Conservation (phyloP, 208 protist genomes). For the Leishmania guyanensis region DNA sequence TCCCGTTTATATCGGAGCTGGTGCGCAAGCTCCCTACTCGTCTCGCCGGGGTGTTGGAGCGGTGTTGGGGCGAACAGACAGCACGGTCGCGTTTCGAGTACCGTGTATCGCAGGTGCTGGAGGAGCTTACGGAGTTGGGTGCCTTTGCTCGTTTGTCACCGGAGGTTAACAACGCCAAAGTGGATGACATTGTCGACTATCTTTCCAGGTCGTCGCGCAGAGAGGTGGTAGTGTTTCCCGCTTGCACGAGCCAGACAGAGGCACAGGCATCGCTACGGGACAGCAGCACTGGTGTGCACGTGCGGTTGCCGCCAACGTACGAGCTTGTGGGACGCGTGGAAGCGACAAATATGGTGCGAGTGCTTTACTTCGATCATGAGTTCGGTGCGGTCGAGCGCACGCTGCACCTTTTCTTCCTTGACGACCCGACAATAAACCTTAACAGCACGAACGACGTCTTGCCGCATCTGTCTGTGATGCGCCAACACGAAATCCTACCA, state of each 20-base stretch:
- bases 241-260: not conserved
- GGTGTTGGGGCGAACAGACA: conserved; percentile 53
- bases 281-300: conserved; percentile 25
- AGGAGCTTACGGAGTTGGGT: conserved; percentile 59
- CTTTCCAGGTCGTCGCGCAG: conserved; percentile 18
- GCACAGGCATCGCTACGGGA: not conserved
- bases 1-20: conserved; percentile 51
- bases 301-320: conserved; percentile 61
- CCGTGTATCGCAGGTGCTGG: conserved; percentile 56
- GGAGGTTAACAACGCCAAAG: conserved; percentile 27
- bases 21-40: conserved; percentile 49
- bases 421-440: conserved; percentile 35
- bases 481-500: conserved; percentile 59
- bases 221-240: conserved; percentile 36
- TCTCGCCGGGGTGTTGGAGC: conserved; percentile 51
- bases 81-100: conserved; percentile 63
- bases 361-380: conserved; percentile 54
- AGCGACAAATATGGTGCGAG: conserved; percentile 54
- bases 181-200: conserved; percentile 36
- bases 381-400: conserved; percentile 59
- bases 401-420: conserved; percentile 58
- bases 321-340: conserved; percentile 61
- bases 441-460: conserved; percentile 46
- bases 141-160: conserved; percentile 50
- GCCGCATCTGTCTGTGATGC: conserved; percentile 63